A percentile compares a stretch with the other conserved stretches of the same genome.
phyloP scores from a whole-genome alignment of 495 filamentous ascomycete genomes.

The Aspergillus indologenus region DNA sequence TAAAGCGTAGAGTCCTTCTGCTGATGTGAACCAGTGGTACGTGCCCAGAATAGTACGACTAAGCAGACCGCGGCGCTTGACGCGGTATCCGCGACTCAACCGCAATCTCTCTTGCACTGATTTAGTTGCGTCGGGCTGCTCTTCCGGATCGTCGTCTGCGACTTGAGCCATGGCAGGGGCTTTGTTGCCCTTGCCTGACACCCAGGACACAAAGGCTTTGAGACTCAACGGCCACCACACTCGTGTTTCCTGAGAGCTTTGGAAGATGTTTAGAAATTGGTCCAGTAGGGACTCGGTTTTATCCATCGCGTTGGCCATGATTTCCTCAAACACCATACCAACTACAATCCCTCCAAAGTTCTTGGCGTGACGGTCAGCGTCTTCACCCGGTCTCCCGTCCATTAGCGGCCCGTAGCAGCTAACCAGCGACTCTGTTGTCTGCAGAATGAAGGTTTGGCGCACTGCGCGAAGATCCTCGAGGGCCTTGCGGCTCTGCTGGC shows the following conservation, averaged over 20 bases:
- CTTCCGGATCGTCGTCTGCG: slow-evolving; percentile 20
- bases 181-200: slow-evolving; percentile 13
- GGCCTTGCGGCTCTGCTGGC: slow-evolving; percentile 7
- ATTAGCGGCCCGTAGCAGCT: slow-evolving; percentile 2
- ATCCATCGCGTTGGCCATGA: slow-evolving; percentile 17
- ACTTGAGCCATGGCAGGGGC: slow-evolving; percentile 15
- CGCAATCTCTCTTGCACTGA: slow-evolving; percentile 22
- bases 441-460: slow-evolving; percentile 13
- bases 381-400: neutral
- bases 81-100: slow-evolving; percentile 20
- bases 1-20: slow-evolving; percentile 37
- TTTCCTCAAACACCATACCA: slow-evolving; percentile 26
- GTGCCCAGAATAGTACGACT: slow-evolving; percentile 19
- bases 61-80: slow-evolving; percentile 10
- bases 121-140: slow-evolving; percentile 16
- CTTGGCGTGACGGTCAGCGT: neutral
- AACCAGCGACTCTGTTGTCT: slow-evolving; percentile 18
- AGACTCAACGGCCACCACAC: slow-evolving; percentile 21
- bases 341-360: slow-evolving; percentile 15
- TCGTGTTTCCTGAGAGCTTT: slow-evolving; percentile 10
- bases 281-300: slow-evolving; percentile 15
- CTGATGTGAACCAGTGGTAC: slow-evolving; percentile 27
- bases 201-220: slow-evolving; percentile 19
- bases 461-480: slow-evolving; percentile 11
- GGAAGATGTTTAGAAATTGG: slow-evolving; percentile 10